Base-by-base conservation (phyloP, 2,329 filamentous ascomycete genomes). In the Cercospora berteroae region DNA sequence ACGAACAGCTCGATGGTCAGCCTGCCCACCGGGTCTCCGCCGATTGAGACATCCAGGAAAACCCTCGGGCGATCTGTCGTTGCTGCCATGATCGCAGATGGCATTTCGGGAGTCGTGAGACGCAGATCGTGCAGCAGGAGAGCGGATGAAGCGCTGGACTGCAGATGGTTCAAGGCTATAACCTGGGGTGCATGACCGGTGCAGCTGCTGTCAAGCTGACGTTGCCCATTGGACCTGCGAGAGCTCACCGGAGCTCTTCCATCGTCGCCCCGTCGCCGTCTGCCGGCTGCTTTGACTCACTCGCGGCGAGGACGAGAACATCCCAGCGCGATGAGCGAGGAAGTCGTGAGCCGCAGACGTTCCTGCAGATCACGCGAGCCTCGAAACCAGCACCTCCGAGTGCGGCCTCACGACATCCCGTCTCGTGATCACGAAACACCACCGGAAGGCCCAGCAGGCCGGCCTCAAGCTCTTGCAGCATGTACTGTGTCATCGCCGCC, bases 1-100 rank as follows among this genome's bases (percentile, higher is more conserved):
- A 73, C 73, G 76, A 82, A 83, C 20, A 83, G 78, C 74, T 83
- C 81, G 62, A 83, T 78, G 3, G 78, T 77, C 23, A 83, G 74
- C 52, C 81, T 76, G 44, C 81, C 81, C 16, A 77, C 75, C n/a
- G 80, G 80, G 64, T 80, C 74, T 20, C 74, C 75, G 42, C 77
- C 81, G 62, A 80, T 77, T 69, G 74, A 77, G 59, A 82, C 71
- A 64, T 83, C 81, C 39, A 82, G 73, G 66, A 81, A 82, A 29
- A 80, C 79, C 25, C 80, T 74, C 12, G 80, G 79, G 16, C 79
- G 76, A 31, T 69, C 48, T 42, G 58, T 48, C 36, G 60, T 55
- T 23, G 66, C 33, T 20, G 72, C 63, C 73, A 74, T 75, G 20
- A 44, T 60, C 13, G 50, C 33, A 27, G 48, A 48, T 58, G 61